A percentile compares a stretch with the other conserved stretches of the same genome.
These are phyloP conservation scores for Russula olivacea DNA, from an alignment of 768 basidiomycete genomes.

Conservation along the genomic window DNA sequence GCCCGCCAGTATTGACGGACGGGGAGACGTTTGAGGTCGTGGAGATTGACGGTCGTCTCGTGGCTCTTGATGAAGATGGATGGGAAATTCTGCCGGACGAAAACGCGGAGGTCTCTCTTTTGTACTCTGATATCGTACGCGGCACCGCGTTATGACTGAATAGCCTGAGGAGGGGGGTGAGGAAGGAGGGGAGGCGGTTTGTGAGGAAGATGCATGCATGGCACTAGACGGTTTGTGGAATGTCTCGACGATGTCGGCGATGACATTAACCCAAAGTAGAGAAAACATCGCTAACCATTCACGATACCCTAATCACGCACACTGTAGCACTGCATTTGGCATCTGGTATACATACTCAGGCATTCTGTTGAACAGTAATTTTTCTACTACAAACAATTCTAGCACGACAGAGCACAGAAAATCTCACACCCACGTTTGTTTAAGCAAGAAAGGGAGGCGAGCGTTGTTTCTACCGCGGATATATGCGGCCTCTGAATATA, in stretches of 20 bases:
- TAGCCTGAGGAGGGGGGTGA: not conserved
- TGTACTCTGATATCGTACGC: conserved; percentile 22
- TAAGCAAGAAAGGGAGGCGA: not conserved
- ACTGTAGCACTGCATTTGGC: conserved; percentile 2
- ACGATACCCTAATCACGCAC: conserved; percentile 16
- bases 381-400: not conserved
- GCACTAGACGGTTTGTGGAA: not conserved
- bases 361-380: not conserved
- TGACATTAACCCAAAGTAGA: conserved; percentile 7
- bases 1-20: conserved; percentile 4
- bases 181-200: too few species aligned
- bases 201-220: not conserved
- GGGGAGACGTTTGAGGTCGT: conserved; percentile 19
- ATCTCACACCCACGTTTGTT: not conserved
- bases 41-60: conserved; percentile 17
- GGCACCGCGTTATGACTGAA: not conserved
- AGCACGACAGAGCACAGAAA: not conserved
- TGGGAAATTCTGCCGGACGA: conserved; percentile 21
- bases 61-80: conserved; percentile 19
- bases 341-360: not conserved
- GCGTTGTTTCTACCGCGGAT: not conserved
- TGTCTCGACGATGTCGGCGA: conserved; percentile 18
- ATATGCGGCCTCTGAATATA: not conserved
- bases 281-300: conserved; percentile 17
- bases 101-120: not conserved